Evolutionary conservation across 1,284 basidiomycete species (phyloP), one percentile per base, ranked within the genome.

Genomic region (Heimioporus retisporus): DNA sequence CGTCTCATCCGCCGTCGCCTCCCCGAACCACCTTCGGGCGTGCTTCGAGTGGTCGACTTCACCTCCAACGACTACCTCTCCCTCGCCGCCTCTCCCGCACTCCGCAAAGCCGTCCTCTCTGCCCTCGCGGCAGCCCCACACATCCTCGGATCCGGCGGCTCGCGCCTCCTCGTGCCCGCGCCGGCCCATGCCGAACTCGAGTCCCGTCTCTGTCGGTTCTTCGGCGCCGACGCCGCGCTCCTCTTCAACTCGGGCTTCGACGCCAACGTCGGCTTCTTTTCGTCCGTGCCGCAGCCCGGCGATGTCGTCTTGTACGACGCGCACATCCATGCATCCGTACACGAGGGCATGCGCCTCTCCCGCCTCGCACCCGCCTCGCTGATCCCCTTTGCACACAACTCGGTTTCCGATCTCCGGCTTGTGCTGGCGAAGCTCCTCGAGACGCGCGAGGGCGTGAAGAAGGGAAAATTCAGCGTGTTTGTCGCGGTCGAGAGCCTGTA

Each of bases 231-330:
- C 40, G 81, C 89, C 0, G 94, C 93, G 0, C 84, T 99, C 16
- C 85, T 99, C 21, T 98, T 98, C 88, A 97, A 96, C 79, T 96
- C 94, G 0, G 97, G 97, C 1, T 98, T 93, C 80, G 96, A 98
- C 79, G 96, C 97, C 21, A 99, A 99, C 75, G 93, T 92, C 4
- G 93, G 93, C 0, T 89, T 98, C 77, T 97, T 98, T 82, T 85
- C 93, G 1, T 89, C 89, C 53, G 81, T 98, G 0, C 96, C 96
- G 0, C 94, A 96, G 71, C 79, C 84, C 0, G 88, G 88, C 16
- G 97, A 99, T 75, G 86, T 88, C 59, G 80, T 98, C 51, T 81
- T 98, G 16, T 93, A 91, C 76, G 97, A 99, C 77, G 94, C 93
- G 72, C 89, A 95, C 68, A 92, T 98, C 51, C 97, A 99, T 75